Base-by-base conservation (phyloP, 768 basidiomycete genomes). In the Rhodotorula babjevae region DNA sequence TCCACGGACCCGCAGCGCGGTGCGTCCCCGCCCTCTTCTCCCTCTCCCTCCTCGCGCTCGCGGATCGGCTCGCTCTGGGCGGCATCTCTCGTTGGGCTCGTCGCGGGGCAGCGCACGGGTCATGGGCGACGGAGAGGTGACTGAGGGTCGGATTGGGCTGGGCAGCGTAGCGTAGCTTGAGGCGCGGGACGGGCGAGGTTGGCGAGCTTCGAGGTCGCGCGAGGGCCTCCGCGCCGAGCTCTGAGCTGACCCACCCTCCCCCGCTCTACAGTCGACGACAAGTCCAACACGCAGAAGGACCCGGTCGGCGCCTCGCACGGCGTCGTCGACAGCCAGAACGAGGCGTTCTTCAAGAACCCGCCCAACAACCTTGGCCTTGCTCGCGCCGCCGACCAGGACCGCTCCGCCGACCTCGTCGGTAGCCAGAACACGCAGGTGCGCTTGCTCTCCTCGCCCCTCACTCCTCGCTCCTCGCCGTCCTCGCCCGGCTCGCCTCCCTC, bases 291-390 rank as follows among this genome's bases (percentile, higher is more conserved):
- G 18, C 16, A 18, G 16, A 23, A 33, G 31, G 12, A 63, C 31
- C 47, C 61, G 47, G 49, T 63, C 61, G 61, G 61, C 0, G 31
- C 29, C 21, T 7, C 7, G 49, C 61, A 50, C 49, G 61, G 61
- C 23, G 23, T 25, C 21, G 19, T 63, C 49, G 49, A 33, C 3
- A 50, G 25, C 31, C 9, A 25, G 47, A 63, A 52, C 49, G 61
- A 63, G 27, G 42, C 46, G 25, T 63, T 19, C 49, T 42, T 63
- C 62, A 33, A 27, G 2, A 5, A 53, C 50, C 62, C 62, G 50
- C 62, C 62, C 40, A 53, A 63, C 62, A 63, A 63, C 36, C 50
- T 63, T 36, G 62, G 62, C 27, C 36, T 63, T 14, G 33, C n/a
- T 0, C 1, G 33, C 50, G 31, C 61, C 7, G 21, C 16, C 10